phyloP scores from a whole-genome alignment of 2,329 filamentous ascomycete genomes.

The Stagonosporopsis chrysanthemi region DNA sequence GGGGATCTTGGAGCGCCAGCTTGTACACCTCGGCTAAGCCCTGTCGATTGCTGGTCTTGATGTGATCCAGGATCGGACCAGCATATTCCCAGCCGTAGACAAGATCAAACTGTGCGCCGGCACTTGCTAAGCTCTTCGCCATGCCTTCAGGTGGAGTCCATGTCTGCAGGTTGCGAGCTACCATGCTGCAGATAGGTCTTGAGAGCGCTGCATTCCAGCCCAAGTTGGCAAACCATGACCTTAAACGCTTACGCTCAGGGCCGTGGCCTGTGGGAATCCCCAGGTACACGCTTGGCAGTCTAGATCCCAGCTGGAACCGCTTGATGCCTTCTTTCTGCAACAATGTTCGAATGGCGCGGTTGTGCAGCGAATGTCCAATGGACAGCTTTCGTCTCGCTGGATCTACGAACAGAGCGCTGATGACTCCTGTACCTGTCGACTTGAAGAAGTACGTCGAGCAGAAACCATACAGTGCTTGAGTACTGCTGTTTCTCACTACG shows the following conservation, averaged over 20 bases:
- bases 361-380: constrained; percentile 88
- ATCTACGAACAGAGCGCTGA: constrained; percentile 90
- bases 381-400: constrained; percentile 85
- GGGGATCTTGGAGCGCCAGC: constrained; percentile 73
- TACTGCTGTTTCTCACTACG: constrained; percentile 93
- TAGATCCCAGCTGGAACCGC: constrained; percentile 80
- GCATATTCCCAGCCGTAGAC: constrained; percentile 81
- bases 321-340: constrained; percentile 75
- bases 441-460: constrained; percentile 85
- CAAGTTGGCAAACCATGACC: constrained; percentile 87
- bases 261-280: constrained; percentile 77
- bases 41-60: constrained; percentile 75
- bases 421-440: constrained; percentile 72
- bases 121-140: constrained; percentile 73
- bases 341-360: constrained; percentile 79
- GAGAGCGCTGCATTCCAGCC: constrained; percentile 82
- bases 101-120: constrained; percentile 80
- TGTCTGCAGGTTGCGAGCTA: constrained; percentile 72
- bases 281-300: constrained; percentile 84
- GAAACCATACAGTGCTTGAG: constrained; percentile 88
- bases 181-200: constrained; percentile 72
- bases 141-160: constrained; percentile 83
- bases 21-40: constrained; percentile 83
- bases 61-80: constrained; percentile 75
- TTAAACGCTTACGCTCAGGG: constrained; percentile 65